Evolutionary conservation across 495 filamentous ascomycete species (phyloP), one percentile per base, ranked within the genome.

Genomic region (Neurospora sp.): DNA sequence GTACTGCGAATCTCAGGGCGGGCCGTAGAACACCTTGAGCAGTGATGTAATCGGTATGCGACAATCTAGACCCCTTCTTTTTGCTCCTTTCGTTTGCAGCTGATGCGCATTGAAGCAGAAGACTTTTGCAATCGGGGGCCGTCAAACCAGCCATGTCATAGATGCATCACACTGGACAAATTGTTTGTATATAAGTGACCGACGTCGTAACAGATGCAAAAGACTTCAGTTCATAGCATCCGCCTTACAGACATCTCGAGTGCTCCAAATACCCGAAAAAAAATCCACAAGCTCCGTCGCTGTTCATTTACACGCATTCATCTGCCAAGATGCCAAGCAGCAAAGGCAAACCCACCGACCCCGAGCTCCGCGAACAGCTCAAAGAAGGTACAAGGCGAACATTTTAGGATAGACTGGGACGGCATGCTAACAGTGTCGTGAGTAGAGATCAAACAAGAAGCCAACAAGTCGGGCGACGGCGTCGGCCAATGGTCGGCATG

Each of bases 401-500:
- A 59, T 10, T 53, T 27, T 6, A 9, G 40, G 8, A 70, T 35
- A 12, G 42, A 8, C 65, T 16, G 20, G 18, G 9, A 69, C 72
- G 27, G 10, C 22, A 47, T 45, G 27, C 59, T 69, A 53, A 72
- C 73, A 83, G 76, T 9, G 16, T 2, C 47, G 7, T 22, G 16
- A 35, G 16, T 45, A 78, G 75, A 87, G 72, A 84, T 86, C 73
- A 82, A 86, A 71, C 84, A 85, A 75, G 82, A 86, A 71, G 80
- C 83, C 9, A 87, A 88, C 73, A 87, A 88, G 75, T 85, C 86
- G 22, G 86, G 87, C 1, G 78, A 81, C 59, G 87, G 86, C 39
- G 81, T 87, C 71, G 86, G 86, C 10, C 83, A 88, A 71, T 86
- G 85, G 87, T 81, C 84, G 20, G 87, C 86, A 10, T 89, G 87